These are phyloP conservation scores for Aspergillus pseudoterreus DNA, from an alignment of 2,329 filamentous ascomycete genomes.

Conservation along the genomic window DNA sequence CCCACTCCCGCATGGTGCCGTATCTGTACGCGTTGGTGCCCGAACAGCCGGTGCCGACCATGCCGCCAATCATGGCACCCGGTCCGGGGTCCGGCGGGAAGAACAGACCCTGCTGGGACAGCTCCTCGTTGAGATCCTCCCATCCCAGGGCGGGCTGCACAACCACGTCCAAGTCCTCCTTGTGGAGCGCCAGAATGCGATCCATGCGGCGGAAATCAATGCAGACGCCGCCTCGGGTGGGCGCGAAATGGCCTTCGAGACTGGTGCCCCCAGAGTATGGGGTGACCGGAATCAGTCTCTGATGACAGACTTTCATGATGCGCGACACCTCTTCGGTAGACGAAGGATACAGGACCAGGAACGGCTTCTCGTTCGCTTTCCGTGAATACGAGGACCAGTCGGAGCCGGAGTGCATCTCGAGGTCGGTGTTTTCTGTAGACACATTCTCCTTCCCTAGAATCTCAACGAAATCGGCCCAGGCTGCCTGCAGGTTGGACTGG, in stretches of 20 bases:
- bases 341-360: slow-evolving; percentile 69
- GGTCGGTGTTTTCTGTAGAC: slow-evolving; percentile 53
- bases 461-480: slow-evolving; percentile 60
- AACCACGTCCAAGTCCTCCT: slow-evolving; percentile 71
- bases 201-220: slow-evolving; percentile 86
- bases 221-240: slow-evolving; percentile 77
- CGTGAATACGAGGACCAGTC: slow-evolving; percentile 58
- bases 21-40: slow-evolving; percentile 91
- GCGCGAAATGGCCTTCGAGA: slow-evolving; percentile 82
- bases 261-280: slow-evolving; percentile 85
- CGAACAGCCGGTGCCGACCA: slow-evolving; percentile 50
- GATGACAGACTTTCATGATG: slow-evolving; percentile 85
- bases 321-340: slow-evolving; percentile 79
- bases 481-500: slow-evolving; percentile 57
- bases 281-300: slow-evolving; percentile 76
- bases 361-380: slow-evolving; percentile 43
- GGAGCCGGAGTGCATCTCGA: slow-evolving; percentile 57
- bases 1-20: slow-evolving; percentile 94
- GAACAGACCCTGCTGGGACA: slow-evolving; percentile 72
- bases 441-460: slow-evolving; percentile 62
- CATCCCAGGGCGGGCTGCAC: slow-evolving; percentile 81
- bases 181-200: slow-evolving; percentile 71
- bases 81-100: slow-evolving; percentile 91
- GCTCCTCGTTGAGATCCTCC: slow-evolving; percentile 77
- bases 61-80: slow-evolving; percentile 84